Evolutionary conservation across 208 protist species (phyloP).

Genomic region (Leishmania tropica): DNA sequence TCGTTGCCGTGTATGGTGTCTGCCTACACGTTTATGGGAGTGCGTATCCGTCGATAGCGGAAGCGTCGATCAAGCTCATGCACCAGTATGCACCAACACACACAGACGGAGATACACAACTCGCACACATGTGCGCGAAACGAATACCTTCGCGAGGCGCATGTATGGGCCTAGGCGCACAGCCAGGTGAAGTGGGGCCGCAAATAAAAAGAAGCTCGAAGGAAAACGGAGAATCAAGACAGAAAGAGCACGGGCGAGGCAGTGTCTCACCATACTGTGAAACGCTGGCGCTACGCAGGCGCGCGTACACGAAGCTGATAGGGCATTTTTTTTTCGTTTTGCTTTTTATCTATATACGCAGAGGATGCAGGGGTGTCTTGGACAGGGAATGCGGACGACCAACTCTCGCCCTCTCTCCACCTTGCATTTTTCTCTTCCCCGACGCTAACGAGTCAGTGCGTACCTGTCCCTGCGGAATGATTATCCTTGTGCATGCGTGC

Average conservation of each 20-base stretch:
- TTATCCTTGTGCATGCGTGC: too few species aligned
- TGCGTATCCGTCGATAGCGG: not conserved
- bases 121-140: not conserved
- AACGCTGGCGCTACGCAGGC: not conserved
- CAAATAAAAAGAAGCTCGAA: not conserved
- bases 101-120: not conserved
- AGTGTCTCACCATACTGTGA: not conserved
- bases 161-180: not conserved
- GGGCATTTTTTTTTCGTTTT: not conserved
- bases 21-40: not conserved
- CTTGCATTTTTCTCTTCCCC: not conserved
- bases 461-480: not conserved
- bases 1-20: not conserved
- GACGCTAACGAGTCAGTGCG: not conserved
- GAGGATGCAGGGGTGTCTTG: not conserved
- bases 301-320: not conserved
- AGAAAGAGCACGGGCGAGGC: not conserved
- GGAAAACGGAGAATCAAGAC: not conserved
- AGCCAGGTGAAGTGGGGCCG: not conserved
- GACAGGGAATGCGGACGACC: not conserved
- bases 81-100: not conserved
- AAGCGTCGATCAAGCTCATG: not conserved
- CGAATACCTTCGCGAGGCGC: not conserved
- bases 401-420: not conserved
- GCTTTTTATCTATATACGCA: not conserved